phyloP scores from a whole-genome alignment of 345 rosid genomes.

The Eutrema yunnanense region DNA sequence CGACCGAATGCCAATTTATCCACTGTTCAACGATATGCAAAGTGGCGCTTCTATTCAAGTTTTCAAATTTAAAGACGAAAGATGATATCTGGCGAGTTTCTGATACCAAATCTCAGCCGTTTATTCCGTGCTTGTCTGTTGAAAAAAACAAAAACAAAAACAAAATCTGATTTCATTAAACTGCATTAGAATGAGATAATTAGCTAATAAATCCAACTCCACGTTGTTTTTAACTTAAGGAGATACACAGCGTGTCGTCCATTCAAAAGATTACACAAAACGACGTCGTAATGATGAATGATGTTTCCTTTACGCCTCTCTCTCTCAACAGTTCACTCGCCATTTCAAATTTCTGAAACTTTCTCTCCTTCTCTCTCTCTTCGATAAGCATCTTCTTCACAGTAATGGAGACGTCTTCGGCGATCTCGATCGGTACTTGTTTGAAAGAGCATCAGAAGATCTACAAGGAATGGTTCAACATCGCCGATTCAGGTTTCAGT shows the following conservation, averaged over 20 bases:
- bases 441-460: conserved; percentile 69
- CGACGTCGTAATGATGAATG: not conserved
- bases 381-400: not conserved
- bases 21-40: not conserved
- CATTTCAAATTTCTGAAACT: conserved; percentile 25
- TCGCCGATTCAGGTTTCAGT: conserved; percentile 70
- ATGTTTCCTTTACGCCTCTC: not conserved
- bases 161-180: not conserved
- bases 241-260: not conserved
- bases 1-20: not conserved
- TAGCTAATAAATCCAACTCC: not conserved
- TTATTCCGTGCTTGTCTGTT: not conserved
- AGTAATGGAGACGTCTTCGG: conserved; percentile 45
- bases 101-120: conserved; percentile 8
- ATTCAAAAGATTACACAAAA: rapidly evolving
- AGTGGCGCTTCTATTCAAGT: conserved; percentile 3
- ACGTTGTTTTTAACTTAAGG: not conserved
- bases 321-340: not conserved
- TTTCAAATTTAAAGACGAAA: conserved; percentile 8
- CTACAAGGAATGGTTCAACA: conserved; percentile 73
- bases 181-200: not conserved
- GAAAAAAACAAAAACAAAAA: not conserved
- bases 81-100: not conserved
- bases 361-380: conserved; percentile 2
- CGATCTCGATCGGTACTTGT: conserved; percentile 30